Evolutionary conservation across 495 filamentous ascomycete genomes (phyloP), one percentile per base, ranked within the genome.

Genomic region (Aspergillus taichungensis): DNA sequence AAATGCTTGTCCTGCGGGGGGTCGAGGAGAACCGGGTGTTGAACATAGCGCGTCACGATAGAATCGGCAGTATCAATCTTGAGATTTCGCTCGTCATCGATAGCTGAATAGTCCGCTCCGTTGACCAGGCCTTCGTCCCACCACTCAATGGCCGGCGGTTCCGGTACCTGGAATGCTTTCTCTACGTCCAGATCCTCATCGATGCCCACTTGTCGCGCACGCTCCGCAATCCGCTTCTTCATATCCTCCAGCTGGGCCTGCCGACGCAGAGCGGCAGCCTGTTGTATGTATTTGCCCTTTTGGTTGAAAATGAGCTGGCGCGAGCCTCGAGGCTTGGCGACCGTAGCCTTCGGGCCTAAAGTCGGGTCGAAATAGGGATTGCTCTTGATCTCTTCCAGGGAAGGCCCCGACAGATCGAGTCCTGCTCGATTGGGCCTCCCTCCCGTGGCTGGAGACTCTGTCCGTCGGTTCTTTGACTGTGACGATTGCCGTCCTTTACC

Each of bases 231-330:
- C 37, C 85, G 76, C 71, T 82, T 87, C 63, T 96, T 96, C 83
- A 97, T 89, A 32, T 79, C 83, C 71, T 97, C 92, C 35, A 99
- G 71, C 53, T 84, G 84, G 24, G 84, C 87, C 64, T 95, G 87
- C 49, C 87, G 75, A 36, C 92, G 79, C 13, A 95, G 70, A 49
- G 88, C 88, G 59, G 84, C 88, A 2, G 85, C 94, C 61, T 96
- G 91, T 49, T 85, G 80, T 42, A 96, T 94, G 56, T 94, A 97
- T 75, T 96, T 96, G 40, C 92, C 92, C 61, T 95, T 95, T 55
- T 90, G 82, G 65, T 96, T 94, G 74, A 98, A 97, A 8, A 87
- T 62, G 13, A 98, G 76, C 52, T 87, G 79, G 35, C 85, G 79
- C 2, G 85, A 71, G 42, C 83, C 70, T 32, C 88, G 76, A 14